phyloP scores from a whole-genome alignment of 768 basidiomycete genomes.

The Aureoboletus auriporus region DNA sequence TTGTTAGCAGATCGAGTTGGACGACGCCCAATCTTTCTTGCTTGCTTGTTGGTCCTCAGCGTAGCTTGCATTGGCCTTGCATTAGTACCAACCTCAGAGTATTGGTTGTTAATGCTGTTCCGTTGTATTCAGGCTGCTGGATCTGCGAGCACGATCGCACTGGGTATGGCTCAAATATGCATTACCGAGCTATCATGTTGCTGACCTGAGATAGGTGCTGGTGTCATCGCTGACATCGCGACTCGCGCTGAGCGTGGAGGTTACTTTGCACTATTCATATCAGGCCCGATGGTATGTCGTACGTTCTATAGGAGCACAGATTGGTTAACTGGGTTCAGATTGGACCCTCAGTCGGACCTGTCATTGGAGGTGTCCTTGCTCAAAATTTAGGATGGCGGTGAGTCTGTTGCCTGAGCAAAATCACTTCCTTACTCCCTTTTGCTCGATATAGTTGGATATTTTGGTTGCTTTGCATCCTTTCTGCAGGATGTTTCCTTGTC shows the following conservation, averaged over 20 bases:
- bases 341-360: conserved; percentile 51
- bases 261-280: conserved; percentile 62
- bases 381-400: conserved; percentile 63
- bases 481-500: conserved; percentile 10
- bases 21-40: conserved; percentile 58
- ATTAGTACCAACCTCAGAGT: conserved; percentile 51
- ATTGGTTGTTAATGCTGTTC: conserved; percentile 78
- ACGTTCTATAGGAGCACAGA: background rate
- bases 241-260: conserved; percentile 68
- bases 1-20: conserved; percentile 65
- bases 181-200: background rate
- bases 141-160: conserved; percentile 72
- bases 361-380: conserved; percentile 52
- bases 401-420: conserved; percentile 2
- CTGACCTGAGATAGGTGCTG: conserved; percentile 46
- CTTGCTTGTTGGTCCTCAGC: conserved; percentile 59
- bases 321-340: conserved; percentile 28
- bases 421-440: background rate
- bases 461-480: conserved; percentile 18
- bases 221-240: conserved; percentile 77
- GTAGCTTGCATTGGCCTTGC: conserved; percentile 64
- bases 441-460: conserved; percentile 17
- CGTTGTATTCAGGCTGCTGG: conserved; percentile 78
- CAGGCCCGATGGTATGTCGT: conserved; percentile 56
- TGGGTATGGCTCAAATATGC: conserved; percentile 40